Percentiles rank a stretch among this genome's conserved stretches.
phyloP scores from a whole-genome alignment of 2,329 filamentous ascomycete species.

The Furcasterigmium sp. region DNA sequence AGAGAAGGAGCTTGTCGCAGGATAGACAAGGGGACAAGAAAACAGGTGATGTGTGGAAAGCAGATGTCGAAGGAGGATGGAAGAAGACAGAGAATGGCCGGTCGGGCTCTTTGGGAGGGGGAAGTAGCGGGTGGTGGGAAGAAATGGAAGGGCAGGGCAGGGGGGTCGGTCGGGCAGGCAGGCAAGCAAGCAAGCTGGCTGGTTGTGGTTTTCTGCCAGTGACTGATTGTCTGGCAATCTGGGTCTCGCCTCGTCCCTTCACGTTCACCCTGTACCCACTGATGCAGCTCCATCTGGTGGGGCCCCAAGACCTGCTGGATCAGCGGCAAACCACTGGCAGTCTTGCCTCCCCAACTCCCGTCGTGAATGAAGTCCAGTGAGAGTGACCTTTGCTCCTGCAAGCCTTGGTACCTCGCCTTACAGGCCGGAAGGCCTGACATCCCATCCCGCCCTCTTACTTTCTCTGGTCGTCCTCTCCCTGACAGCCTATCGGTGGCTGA shows the following conservation, averaged over 20 bases:
- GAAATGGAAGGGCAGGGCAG: conserved; percentile 17
- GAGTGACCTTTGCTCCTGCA: too few species aligned
- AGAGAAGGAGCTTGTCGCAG: conserved; percentile 10
- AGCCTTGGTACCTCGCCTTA: too few species aligned
- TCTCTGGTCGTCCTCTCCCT: conserved; percentile 1
- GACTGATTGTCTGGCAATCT: too few species aligned
- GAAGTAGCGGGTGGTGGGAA: conserved; percentile 20
- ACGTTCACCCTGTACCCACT: too few species aligned
- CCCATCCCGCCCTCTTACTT: neutral
- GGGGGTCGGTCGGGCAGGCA: neutral
- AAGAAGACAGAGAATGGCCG: conserved; percentile 20
- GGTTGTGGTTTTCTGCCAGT: too few species aligned
- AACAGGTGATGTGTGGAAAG: conserved; percentile 4
- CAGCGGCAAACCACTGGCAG: neutral
- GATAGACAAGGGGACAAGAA: too few species aligned
- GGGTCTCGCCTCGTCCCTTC: too few species aligned
- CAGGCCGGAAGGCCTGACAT: neutral
- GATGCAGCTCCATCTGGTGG: too few species aligned
- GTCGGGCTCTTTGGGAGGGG: conserved; percentile 19
- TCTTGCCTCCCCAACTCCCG: too few species aligned
- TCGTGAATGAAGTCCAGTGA: too few species aligned
- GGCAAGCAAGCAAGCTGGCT: too few species aligned
- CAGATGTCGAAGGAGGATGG: conserved; percentile 20
- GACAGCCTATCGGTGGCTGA: conserved; percentile 23
- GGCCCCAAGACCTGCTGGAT: neutral